Conservation (phyloP, 306 rosid genomes). For the Hippophae tibetana region DNA sequence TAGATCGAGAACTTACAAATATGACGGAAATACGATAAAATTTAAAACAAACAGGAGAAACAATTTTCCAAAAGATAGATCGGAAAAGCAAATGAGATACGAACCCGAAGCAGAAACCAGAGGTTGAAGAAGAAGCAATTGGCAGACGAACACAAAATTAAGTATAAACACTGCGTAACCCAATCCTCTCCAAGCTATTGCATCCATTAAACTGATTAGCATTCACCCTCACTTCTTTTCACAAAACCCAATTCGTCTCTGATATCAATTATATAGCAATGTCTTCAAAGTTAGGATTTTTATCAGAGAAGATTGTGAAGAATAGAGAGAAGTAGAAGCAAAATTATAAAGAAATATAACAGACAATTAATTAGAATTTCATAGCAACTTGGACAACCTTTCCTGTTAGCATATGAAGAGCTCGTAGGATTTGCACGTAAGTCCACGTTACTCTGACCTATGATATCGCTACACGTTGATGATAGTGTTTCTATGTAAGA, state of each 20-base stretch:
- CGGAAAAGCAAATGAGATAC: constrained; percentile 8
- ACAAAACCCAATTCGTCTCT: neutral
- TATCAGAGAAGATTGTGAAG: too few relatives aligned
- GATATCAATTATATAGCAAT: neutral
- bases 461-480: constrained; percentile 27
- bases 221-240: constrained; percentile 20
- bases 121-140: constrained; percentile 79
- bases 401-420: neutral
- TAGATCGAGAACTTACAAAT: neutral
- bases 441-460: constrained; percentile 48
- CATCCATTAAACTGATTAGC: constrained; percentile 38
- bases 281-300: neutral
- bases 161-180: constrained; percentile 45
- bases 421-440: constrained; percentile 13
- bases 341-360: neutral
- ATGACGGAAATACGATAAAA: neutral
- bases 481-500: too few relatives aligned
- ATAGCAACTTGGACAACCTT: neutral
- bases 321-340: too few relatives aligned
- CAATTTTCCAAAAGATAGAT: constrained; percentile 12
- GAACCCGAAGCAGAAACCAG: constrained; percentile 80
- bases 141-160: constrained; percentile 66
- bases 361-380: neutral
- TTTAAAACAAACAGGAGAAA: neutral
- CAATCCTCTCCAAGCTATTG: constrained; percentile 58